Evolutionary conservation across 768 basidiomycete genomes (phyloP).

Genomic region (Hemileccinum rubropunctum): DNA sequence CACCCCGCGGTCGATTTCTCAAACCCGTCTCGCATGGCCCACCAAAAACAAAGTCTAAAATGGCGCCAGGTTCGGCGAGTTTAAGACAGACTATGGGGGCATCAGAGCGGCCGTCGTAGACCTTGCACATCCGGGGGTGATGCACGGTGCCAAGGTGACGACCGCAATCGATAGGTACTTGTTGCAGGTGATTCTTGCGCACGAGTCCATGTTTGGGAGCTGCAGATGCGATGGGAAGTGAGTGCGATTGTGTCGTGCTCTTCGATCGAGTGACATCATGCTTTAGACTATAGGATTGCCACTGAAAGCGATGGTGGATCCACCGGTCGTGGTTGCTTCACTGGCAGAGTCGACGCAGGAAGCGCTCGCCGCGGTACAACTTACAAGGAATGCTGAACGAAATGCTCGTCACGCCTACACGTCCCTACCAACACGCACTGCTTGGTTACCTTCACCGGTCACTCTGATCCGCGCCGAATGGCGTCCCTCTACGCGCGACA

Average conservation of each 20-base stretch:
- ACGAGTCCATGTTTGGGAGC: constrained; percentile 88
- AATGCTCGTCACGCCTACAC: constrained; percentile 63
- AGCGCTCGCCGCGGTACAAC: constrained; percentile 33
- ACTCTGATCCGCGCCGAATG: constrained; percentile 85
- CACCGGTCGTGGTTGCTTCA: constrained; percentile 19
- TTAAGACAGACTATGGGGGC: constrained; percentile 69
- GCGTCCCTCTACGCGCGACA: constrained; percentile 57
- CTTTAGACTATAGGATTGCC: constrained; percentile 51
- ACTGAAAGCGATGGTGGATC: constrained; percentile 45
- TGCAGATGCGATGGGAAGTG: constrained; percentile 81
- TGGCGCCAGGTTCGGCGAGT: constrained; percentile 82
- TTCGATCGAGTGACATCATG: background rate
- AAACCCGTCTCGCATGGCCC: no score
- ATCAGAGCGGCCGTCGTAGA: constrained; percentile 74
- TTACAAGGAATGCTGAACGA: constrained; percentile 56
- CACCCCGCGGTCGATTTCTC: no score
- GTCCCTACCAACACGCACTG: constrained; percentile 73
- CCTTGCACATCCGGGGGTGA: constrained; percentile 76
- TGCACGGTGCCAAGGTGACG: constrained; percentile 86
- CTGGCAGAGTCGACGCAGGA: constrained; percentile 35
- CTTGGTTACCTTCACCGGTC: constrained; percentile 86
- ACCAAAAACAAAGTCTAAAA: constrained; percentile 78
- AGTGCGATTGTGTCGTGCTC: constrained; percentile 35
- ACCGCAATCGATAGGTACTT: constrained; percentile 70
- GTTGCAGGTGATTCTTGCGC: constrained; percentile 52